A percentile compares a stretch with the other conserved stretches of the same genome.
These are phyloP conservation scores for Boletales sp. DNA, from an alignment of 768 basidiomycete genomes.

Conservation along the genomic window DNA sequence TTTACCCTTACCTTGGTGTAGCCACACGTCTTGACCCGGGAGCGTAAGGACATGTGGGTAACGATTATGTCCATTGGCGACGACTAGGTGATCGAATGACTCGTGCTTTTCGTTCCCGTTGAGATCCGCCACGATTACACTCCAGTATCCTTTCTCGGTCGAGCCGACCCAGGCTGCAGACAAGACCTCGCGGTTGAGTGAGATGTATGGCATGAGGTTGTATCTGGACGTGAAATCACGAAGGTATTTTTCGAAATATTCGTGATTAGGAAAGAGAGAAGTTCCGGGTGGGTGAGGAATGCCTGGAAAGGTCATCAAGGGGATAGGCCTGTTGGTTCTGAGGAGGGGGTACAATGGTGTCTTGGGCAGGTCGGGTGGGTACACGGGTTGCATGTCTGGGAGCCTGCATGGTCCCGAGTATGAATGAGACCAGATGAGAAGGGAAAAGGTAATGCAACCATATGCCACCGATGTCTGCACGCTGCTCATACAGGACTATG, in stretches of 20 bases:
- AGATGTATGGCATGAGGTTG: conserved; percentile 40
- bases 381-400: no score
- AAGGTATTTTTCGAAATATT: conserved; percentile 46
- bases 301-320: conserved; percentile 55
- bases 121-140: conserved; percentile 32
- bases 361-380: conserved; percentile 46
- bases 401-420: conserved; percentile 23
- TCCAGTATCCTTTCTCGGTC: conserved; percentile 39
- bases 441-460: conserved; percentile 34
- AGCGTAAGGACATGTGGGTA: conserved; percentile 44
- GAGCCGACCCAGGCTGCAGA: conserved; percentile 44
- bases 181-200: conserved; percentile 41
- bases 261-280: conserved; percentile 47
- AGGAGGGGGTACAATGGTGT: conserved; percentile 54
- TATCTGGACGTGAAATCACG: conserved; percentile 29
- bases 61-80: conserved; percentile 54
- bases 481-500: conserved; percentile 52
- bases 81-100: conserved; percentile 51
- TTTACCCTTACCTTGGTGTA: conserved; percentile 22
- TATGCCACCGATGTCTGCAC: conserved; percentile 50
- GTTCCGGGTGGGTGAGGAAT: conserved; percentile 38
- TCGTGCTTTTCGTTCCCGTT: conserved; percentile 18
- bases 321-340: conserved; percentile 56
- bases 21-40: conserved; percentile 49
- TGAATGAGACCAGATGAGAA: no score